Base-by-base conservation (phyloP, 225 moss, liverwort and hornwort genomes). In the Lunularia cruciata region DNA sequence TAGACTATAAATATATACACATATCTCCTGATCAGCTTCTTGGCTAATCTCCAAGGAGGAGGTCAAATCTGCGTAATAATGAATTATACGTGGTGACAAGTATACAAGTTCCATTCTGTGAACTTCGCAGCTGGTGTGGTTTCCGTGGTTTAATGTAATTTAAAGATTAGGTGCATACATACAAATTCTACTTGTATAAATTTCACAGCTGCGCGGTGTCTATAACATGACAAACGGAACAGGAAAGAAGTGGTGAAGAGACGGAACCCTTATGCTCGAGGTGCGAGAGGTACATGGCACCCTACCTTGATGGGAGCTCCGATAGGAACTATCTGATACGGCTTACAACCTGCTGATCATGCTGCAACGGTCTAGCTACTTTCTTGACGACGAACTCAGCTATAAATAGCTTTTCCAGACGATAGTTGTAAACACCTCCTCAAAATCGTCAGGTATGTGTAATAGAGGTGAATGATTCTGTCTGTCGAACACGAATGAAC, bases 181-280 rank as follows among this genome's bases (percentile, higher is more conserved):
- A 36, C 37, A 60, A 38, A n/a, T 10, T 16, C 11, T 6, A n/a
- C 39, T 8, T 23, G 60, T 22, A 38, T 48, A 32, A 33, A 26
- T 75, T 45, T 54, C 60, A 64, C 76, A 80, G 76, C 56, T 72
- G 9, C 76, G 68, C 27, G 75, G 75, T 37, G 8, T 76, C 8
- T 76, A 72, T 67, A 45, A 76, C 28, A 76, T 80, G 80, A 54
- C 76, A 51, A 75, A 75, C 47, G 80, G 80, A 69, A 72, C 68
- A 35, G 72, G 76, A 58, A 76, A 76, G 47, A 76, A 63, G 25
- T n/a, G n/a, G n/a, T n/a, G n/a, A n/a, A n/a, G n/a, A n/a, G n/a
- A n/a, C n/a, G n/a, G n/a, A n/a, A n/a, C n/a, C n/a, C n/a, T n/a
- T n/a, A n/a, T n/a, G n/a, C n/a, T n/a, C n/a, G n/a, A n/a, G n/a